Evolutionary conservation across 164 flowering plant species (phyloP).

Genomic region (Houttuynia cordata): DNA sequence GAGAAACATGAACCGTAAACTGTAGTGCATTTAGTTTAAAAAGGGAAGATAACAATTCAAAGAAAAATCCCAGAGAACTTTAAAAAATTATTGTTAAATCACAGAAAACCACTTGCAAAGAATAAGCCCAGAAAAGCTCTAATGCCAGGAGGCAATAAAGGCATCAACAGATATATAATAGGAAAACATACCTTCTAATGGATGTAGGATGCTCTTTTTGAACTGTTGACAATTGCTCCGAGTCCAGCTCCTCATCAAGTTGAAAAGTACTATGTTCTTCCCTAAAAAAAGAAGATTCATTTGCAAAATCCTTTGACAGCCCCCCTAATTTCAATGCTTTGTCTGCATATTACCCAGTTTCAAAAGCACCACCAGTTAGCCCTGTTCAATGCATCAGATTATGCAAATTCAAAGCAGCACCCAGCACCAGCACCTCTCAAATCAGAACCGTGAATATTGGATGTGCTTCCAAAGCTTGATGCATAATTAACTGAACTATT

Average conservation of each 20-base stretch:
- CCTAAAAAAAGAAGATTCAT: slow-evolving; percentile 6
- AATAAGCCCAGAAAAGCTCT: neutral
- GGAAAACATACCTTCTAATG: slow-evolving; percentile 33
- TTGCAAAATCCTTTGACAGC: slow-evolving; percentile 40
- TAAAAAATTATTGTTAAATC: too few relatives aligned
- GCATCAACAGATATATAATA: neutral
- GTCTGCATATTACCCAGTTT: slow-evolving; percentile 8
- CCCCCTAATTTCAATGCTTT: slow-evolving; percentile 18
- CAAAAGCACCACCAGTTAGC: slow-evolving; percentile 9
- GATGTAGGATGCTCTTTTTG: slow-evolving; percentile 24
- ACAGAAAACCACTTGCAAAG: too few relatives aligned
- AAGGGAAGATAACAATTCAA: too few relatives aligned
- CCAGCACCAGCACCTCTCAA: slow-evolving; percentile 2
- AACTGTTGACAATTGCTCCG: slow-evolving; percentile 31
- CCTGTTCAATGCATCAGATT: slow-evolving; percentile 10
- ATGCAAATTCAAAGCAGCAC: slow-evolving; percentile 4
- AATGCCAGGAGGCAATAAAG: neutral
- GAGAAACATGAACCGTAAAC: too few relatives aligned
- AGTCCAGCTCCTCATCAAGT: slow-evolving; percentile 89
- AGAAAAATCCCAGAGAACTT: too few relatives aligned
- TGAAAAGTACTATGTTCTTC: slow-evolving; percentile 44
- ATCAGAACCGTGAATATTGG: neutral
- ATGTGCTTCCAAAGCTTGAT: neutral
- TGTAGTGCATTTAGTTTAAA: too few relatives aligned
- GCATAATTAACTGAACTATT: neutral